A percentile compares a stretch with the other conserved stretches of the same genome.
These are phyloP conservation scores for Ceratocystis albifundus DNA, from an alignment of 2,329 filamentous ascomycete species.

Conservation along the genomic window DNA sequence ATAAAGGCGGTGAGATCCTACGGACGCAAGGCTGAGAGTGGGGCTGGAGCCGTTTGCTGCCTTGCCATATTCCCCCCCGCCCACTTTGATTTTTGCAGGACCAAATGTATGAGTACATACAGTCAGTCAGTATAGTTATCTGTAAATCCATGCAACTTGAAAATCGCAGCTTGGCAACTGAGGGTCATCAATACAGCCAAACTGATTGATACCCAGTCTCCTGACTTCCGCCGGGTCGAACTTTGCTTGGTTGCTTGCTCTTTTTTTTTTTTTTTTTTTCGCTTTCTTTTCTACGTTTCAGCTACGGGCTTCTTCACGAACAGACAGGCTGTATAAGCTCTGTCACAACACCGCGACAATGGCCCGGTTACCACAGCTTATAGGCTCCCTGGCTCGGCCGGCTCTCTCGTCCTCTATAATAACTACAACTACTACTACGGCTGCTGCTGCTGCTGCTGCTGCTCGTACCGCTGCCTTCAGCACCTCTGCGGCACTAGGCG, in stretches of 20 bases:
- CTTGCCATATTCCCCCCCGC: not conserved
- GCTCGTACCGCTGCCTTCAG: slow-evolving; percentile 28
- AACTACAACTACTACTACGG: not conserved
- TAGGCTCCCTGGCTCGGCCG: slow-evolving; percentile 10
- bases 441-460: not conserved
- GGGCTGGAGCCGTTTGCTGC: not conserved
- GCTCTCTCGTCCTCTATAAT: not conserved
- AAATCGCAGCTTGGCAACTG: slow-evolving; percentile 3
- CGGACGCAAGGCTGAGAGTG: not conserved
- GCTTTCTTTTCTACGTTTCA: not conserved
- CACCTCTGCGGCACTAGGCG: slow-evolving; percentile 30
- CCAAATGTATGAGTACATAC: slow-evolving; percentile 8
- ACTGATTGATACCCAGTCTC: not conserved
- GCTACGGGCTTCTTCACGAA: not conserved
- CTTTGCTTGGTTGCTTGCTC: not conserved
- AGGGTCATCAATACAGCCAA: not conserved
- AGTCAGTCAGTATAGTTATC: not conserved
- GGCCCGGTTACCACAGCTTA: slow-evolving; percentile 8
- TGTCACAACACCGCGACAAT: not conserved
- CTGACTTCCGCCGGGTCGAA: not conserved
- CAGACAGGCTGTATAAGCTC: not conserved
- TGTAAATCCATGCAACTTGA: not conserved
- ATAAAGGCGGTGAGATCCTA: slow-evolving; percentile 1
- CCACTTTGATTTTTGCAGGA: not conserved
- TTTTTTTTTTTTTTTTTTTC: not conserved